Base-by-base conservation (phyloP, 2,329 filamentous ascomycete genomes). In the Cucurbitaria berberidis region DNA sequence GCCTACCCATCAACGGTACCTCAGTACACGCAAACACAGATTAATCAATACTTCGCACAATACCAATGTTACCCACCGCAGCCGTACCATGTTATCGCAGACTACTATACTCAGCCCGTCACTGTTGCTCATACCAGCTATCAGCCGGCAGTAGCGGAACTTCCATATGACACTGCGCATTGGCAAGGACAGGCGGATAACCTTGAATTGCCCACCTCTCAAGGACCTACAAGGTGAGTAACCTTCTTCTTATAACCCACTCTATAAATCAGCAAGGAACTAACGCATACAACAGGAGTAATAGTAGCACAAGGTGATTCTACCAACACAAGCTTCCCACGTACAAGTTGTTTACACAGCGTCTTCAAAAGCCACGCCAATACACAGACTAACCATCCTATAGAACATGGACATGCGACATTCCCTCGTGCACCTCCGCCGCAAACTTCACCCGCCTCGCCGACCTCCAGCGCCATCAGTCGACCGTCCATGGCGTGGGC, bases 391-490 rank as follows among this genome's bases (percentile, higher is more conserved):
- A 34, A 34, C 13, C 11, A 34, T 15, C 8, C 15, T 16, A 13
- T 51, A 72, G 65, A 42, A 73, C 67, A 32, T 74, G 66, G 65
- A 68, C 60, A 27, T 74, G 71, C 55, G 65, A 71, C 19, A 46
- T 70, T 10, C 50, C 63, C 5, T 55, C 57, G 34, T 73, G 70
- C 55, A 65, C 69, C 26, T 72, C 68, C 5, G 69, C 62, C 3
- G 71, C 71, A 8, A 65, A 71, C 29, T 74, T 74, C 53, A 72
- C 69, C 1, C 66, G 72, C 11, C 63, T 69, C 4, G 72, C 72
- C 0, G 72, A 74, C 44, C 68, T 74, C 6, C 69, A 74, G 53
- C 68, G 72, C 24, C 72, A 74, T 48, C 69, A 73, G 51, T 60
- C 67, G 15, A 74, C 72, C 1, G 70, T 74, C 1, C 72, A 74